phyloP scores from a whole-genome alignment of 352 stramenopile genomes.

The Aphanomyces astaci region DNA sequence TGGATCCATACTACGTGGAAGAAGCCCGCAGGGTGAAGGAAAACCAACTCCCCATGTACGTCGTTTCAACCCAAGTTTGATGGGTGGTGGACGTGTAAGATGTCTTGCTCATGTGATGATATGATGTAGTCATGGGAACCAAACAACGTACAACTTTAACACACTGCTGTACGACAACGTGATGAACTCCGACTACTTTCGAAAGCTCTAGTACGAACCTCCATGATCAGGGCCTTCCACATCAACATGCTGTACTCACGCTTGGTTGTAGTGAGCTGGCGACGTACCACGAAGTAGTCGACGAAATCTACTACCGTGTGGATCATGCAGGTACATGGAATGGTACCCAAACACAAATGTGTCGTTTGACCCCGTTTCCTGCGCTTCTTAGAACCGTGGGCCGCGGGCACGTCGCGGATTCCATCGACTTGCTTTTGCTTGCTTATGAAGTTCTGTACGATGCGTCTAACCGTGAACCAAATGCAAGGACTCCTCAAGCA shows the following conservation, averaged over 20 bases:
- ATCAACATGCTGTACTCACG: no score
- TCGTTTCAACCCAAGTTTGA: neutral
- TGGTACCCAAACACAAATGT: no score
- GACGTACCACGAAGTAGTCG: slow-evolving; percentile 95
- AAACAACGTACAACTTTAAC: slow-evolving; percentile 95
- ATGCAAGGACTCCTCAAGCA: slow-evolving; percentile 93
- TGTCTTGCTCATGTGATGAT: neutral
- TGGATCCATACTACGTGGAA: slow-evolving; percentile 24
- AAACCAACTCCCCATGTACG: slow-evolving; percentile 69
- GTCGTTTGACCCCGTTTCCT: no score
- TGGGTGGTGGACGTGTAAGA: neutral
- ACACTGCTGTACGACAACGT: slow-evolving; percentile 94
- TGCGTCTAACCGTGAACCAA: slow-evolving; percentile 93
- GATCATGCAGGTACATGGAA: slow-evolving; percentile 63
- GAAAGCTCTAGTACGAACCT: slow-evolving; percentile 77
- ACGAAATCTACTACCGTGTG: slow-evolving; percentile 88
- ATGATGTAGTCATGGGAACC: slow-evolving; percentile 62
- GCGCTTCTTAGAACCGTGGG: slow-evolving; percentile 93
- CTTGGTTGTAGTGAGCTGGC: slow-evolving; percentile 66
- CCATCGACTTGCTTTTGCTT: slow-evolving; percentile 96
- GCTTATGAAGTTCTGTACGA: slow-evolving; percentile 94
- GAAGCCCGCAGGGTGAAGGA: slow-evolving; percentile 52
- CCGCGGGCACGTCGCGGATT: slow-evolving; percentile 80
- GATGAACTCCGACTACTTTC: slow-evolving; percentile 92
- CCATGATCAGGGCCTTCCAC: neutral